Conservation (phyloP, 371 early-diverging fungal species). For the Entomophthora muscae region DNA sequence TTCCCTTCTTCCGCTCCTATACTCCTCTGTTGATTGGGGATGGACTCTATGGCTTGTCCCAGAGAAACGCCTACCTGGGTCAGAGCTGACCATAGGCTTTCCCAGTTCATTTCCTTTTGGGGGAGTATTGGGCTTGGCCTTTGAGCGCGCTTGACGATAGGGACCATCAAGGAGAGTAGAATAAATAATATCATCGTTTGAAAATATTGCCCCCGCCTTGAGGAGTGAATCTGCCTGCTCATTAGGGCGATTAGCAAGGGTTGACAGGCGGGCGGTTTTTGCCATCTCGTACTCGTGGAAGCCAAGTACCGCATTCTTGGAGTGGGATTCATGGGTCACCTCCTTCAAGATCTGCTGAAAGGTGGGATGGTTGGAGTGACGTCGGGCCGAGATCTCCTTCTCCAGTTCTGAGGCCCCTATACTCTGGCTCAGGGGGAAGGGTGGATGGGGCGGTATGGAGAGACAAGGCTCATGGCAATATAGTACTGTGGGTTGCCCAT, state of each 20-base stretch:
- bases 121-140: neutral
- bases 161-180: neutral
- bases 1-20: too few relatives aligned
- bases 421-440: neutral
- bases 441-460: neutral
- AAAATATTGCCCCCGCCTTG: neutral
- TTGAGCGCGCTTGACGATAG: neutral
- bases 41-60: too few relatives aligned
- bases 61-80: neutral
- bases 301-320: neutral
- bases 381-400: neutral
- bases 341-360: neutral
- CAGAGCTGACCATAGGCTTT: neutral
- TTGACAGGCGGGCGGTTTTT: neutral
- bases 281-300: neutral
- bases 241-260: neutral
- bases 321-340: neutral
- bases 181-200: neutral
- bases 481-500: neutral
- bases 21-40: too few relatives aligned
- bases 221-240: neutral
- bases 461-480: neutral
- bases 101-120: neutral
- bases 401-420: neutral
- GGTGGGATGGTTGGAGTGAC: neutral